Evolutionary conservation across 768 basidiomycete genomes (phyloP).

Genomic region (Suillus alpinus): DNA sequence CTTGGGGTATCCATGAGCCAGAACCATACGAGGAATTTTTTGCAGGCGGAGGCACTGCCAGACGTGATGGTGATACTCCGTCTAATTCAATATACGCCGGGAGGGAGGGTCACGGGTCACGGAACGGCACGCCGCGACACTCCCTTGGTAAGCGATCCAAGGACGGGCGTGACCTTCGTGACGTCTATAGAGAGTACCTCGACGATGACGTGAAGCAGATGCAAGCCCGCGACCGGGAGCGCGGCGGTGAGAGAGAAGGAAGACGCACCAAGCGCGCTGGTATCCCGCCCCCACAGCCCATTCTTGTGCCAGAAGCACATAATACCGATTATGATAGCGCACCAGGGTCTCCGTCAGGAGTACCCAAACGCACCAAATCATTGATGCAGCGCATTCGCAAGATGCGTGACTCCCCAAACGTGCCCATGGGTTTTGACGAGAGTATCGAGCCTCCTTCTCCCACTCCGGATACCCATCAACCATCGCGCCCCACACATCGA

Average conservation of each 20-base stretch:
- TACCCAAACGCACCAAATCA: slow-evolving; percentile 73
- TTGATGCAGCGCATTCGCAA: slow-evolving; percentile 86
- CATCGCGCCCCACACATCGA: slow-evolving; percentile 61
- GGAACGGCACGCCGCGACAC: slow-evolving; percentile 35
- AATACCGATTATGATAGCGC: slow-evolving; percentile 35
- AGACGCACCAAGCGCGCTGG: slow-evolving; percentile 45
- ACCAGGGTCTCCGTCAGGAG: slow-evolving; percentile 41
- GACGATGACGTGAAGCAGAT: slow-evolving; percentile 35
- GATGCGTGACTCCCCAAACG: slow-evolving; percentile 84
- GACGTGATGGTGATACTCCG: slow-evolving; percentile 52
- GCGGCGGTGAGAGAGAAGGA: slow-evolving; percentile 30
- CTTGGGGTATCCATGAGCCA: slow-evolving; percentile 91
- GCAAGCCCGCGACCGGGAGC: slow-evolving; percentile 31
- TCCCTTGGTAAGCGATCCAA: slow-evolving; percentile 38
- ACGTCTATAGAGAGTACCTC: slow-evolving; percentile 42
- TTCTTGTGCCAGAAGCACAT: slow-evolving; percentile 61
- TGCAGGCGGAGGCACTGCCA: slow-evolving; percentile 64
- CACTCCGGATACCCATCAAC: slow-evolving; percentile 32
- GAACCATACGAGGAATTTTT: slow-evolving; percentile 90
- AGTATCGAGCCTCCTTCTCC: slow-evolving; percentile 44
- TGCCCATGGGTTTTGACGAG: slow-evolving; percentile 57
- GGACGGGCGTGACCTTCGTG: slow-evolving; percentile 50
- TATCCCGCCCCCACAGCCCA: slow-evolving; percentile 81
- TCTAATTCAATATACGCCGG: slow-evolving; percentile 71
- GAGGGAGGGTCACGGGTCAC: slow-evolving; percentile 44